Conservation (phyloP, 345 rosid species). For the Lenwebbia sp. region DNA sequence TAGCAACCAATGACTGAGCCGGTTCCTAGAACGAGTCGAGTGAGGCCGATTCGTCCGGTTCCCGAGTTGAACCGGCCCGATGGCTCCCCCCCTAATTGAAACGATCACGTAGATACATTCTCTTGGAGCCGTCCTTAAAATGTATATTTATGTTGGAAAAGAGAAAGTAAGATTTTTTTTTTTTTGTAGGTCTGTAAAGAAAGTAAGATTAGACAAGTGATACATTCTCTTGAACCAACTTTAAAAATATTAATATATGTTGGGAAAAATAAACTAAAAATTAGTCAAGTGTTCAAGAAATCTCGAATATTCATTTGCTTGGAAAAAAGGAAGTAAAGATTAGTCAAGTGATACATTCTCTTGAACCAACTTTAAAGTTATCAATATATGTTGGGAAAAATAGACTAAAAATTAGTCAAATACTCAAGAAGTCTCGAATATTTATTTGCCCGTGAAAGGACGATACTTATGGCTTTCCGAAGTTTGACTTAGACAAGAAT, state of each 20-base stretch:
- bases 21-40: neutral
- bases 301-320: neutral
- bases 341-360: neutral
- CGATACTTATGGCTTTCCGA: neutral
- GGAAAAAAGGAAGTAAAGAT: neutral
- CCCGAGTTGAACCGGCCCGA: fast-evolving
- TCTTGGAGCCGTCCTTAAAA: neutral
- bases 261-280: neutral
- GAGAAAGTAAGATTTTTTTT: neutral
- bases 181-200: too few species aligned
- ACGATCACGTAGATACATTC: neutral
- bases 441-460: neutral
- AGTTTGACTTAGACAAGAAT: neutral
- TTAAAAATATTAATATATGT: neutral
- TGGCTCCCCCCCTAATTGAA: neutral
- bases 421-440: neutral
- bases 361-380: neutral
- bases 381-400: neutral
- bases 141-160: neutral
- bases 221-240: neutral
- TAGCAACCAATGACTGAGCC: fast-evolving
- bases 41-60: neutral
- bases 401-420: neutral
- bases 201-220: neutral
- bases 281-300: neutral